These are phyloP conservation scores for Citrus medica DNA, from an alignment of 345 rosid genomes.

Conservation along the genomic window DNA sequence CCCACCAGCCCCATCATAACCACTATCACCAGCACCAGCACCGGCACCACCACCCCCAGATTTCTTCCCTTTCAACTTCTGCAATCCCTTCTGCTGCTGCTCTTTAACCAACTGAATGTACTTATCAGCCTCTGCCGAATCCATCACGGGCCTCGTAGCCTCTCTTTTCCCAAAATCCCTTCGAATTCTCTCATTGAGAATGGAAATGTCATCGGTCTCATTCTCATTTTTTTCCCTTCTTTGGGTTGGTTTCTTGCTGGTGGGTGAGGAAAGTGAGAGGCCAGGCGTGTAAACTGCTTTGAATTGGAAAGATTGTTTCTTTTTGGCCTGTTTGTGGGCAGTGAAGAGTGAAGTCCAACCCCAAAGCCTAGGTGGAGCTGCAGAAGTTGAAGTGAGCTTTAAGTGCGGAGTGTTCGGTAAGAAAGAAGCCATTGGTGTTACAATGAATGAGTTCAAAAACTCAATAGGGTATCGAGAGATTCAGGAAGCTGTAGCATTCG, in stretches of 20 bases:
- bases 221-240: constrained; percentile 38
- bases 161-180: constrained; percentile 64
- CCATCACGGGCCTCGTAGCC: constrained; percentile 50
- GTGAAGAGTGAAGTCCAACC: not conserved
- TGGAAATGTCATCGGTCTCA: constrained; percentile 57
- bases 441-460: not conserved
- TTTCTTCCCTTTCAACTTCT: constrained; percentile 69
- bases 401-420: not conserved
- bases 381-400: not conserved
- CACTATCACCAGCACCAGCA: constrained; percentile 8
- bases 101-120: constrained; percentile 77
- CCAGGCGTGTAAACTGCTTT: constrained; percentile 42
- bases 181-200: constrained; percentile 75
- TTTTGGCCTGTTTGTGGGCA: not conserved
- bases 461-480: constrained; percentile 16
- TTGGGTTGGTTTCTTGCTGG: constrained; percentile 27
- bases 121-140: constrained; percentile 78
- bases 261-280: constrained; percentile 25
- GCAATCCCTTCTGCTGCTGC: constrained; percentile 88
- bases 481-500: constrained; percentile 13
- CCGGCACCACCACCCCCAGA: not conserved
- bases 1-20: constrained; percentile 26
- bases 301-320: constrained; percentile 21
- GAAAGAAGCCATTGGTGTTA: constrained; percentile 38
- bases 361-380: not conserved